phyloP scores from a whole-genome alignment of 768 basidiomycete genomes.

The Lyophyllum shimeji region DNA sequence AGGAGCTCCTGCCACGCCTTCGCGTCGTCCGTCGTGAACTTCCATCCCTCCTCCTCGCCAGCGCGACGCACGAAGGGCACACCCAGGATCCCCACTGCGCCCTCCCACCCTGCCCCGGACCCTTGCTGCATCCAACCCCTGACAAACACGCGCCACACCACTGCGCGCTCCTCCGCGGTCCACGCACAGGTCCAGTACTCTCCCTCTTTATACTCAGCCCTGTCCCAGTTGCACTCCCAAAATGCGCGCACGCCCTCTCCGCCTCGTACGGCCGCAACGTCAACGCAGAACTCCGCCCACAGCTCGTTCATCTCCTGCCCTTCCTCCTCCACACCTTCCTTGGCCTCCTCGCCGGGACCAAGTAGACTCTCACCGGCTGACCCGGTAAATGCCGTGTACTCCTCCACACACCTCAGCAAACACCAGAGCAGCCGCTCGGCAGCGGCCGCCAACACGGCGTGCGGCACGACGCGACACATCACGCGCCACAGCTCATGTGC shows the following conservation, averaged over 20 bases:
- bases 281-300: conserved; percentile 64
- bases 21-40: conserved; percentile 46
- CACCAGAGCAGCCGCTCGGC: conserved; percentile 46
- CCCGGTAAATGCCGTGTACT: conserved; percentile 35
- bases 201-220: conserved; percentile 13
- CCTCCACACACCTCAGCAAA: conserved; percentile 48
- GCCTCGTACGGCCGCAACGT: conserved; percentile 49
- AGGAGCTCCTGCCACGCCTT: conserved; percentile 62
- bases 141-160: conserved; percentile 58
- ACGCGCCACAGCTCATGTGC: conserved; percentile 59
- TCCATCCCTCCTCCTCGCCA: conserved; percentile 8
- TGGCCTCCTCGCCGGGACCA: neutral
- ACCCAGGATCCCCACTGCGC: conserved; percentile 50
- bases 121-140: conserved; percentile 52
- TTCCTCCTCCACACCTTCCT: conserved; percentile 1
- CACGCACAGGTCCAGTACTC: conserved; percentile 35
- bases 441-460: conserved; percentile 37
- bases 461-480: conserved; percentile 43
- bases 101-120: conserved; percentile 50
- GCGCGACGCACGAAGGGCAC: conserved; percentile 54
- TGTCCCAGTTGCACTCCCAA: conserved; percentile 40
- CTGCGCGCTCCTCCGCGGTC: conserved; percentile 39
- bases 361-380: neutral
- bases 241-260: conserved; percentile 48
- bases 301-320: conserved; percentile 45